Evolutionary conservation across 1,284 basidiomycete genomes (phyloP), one percentile per base, ranked within the genome.

Genomic region (Tilletia horrida): DNA sequence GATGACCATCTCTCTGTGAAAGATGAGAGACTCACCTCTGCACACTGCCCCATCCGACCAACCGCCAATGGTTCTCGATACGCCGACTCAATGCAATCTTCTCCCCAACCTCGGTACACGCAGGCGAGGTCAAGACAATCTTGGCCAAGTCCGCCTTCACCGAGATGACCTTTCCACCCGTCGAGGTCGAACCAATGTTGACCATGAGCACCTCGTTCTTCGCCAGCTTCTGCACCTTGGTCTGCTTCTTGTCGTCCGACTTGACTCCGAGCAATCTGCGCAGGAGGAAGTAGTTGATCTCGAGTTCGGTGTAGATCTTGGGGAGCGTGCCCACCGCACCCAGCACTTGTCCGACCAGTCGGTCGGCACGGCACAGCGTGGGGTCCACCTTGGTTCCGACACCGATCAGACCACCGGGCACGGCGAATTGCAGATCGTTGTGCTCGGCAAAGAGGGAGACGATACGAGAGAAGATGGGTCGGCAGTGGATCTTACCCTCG

Each of bases 201-300:
- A 84, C 81, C 83, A 84, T 84, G 50, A 98, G 85, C 2, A 97
- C 88, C 84, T 98, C 95, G 82, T 91, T 91, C 84, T 96, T 96
- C 66, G 89, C 87, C 62, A 97, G 86, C 83, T 97, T 97, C 65
- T 91, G 86, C 25, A 84, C 85, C 83, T 93, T 97, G 62, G 95
- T 96, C 83, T 95, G 92, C 83, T 97, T 97, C 85, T 94, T 95
- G 85, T 97, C 95, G 83, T 97, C 94, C 31, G 92, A 93, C 84
- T 95, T 94, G 75, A 97, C 96, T 83, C 95, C 95, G n/a, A 98
- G 87, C 69, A 98, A 84, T 73, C 96, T 88, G 72, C 96, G 91
- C 21, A 81, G 73, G 48, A 81, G 43, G 61, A 78, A 81, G 71
- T 79, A 81, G 79, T 88, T 91, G 83, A 94, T 93, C 83, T 95